Conservation (phyloP, 768 basidiomycete species). For the Collybia nuda region DNA sequence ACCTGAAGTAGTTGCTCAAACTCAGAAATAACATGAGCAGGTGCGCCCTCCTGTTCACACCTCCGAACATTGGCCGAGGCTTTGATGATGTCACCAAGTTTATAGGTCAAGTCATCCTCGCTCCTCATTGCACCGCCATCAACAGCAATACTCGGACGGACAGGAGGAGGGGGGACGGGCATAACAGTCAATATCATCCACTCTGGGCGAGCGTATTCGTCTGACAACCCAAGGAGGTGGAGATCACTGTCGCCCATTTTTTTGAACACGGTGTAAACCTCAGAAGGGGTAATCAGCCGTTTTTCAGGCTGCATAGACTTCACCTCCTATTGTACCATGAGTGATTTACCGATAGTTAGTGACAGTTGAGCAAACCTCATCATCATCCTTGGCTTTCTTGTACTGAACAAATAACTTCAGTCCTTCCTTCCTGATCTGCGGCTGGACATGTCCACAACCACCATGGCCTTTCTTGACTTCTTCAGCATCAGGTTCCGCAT, state of each 20-base stretch:
- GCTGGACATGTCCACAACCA: conserved; percentile 95
- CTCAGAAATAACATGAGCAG: conserved; percentile 92
- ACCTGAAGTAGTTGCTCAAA: conserved; percentile 97
- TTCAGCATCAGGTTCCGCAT: conserved; percentile 62
- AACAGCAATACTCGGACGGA: conserved; percentile 96
- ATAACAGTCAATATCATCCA: conserved; percentile 99
- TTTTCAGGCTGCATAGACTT: conserved; percentile 84
- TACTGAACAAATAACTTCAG: conserved; percentile 93
- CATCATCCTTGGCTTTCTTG: conserved; percentile 93
- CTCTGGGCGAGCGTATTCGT: conserved; percentile 94
- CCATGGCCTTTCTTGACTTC: conserved; percentile 90
- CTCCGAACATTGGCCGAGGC: conserved; percentile 89
- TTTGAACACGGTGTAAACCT: conserved; percentile 93
- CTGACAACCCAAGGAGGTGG: conserved; percentile 85
- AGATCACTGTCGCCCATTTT: conserved; percentile 93
- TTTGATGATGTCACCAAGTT: conserved; percentile 95
- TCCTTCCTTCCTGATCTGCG: conserved; percentile 89
- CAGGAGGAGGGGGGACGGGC: conserved; percentile 97
- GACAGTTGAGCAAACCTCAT: conserved; percentile 67
- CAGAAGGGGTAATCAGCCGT: conserved; percentile 77
- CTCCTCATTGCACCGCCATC: conserved; percentile 96
- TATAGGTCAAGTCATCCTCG: conserved; percentile 98
- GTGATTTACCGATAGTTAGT: conserved; percentile 2
- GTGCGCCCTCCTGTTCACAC: conserved; percentile 95
- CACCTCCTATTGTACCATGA: conserved; percentile 54